Conservation (phyloP, 495 filamentous ascomycete genomes). For the Hypoxylon trugodes region DNA sequence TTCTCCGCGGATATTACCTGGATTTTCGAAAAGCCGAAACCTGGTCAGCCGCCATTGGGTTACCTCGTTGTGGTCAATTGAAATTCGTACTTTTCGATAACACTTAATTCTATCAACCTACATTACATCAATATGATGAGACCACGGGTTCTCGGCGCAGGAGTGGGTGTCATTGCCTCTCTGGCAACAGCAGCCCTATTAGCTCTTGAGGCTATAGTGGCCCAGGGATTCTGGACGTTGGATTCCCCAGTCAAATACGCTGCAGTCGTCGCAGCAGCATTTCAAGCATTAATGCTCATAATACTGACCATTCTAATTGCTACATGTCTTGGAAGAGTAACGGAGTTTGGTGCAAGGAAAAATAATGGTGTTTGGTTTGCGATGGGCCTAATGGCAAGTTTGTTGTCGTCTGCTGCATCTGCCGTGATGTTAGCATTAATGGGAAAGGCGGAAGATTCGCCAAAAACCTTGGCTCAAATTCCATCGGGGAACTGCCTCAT, state of each 20-base stretch:
- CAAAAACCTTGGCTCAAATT: slow-evolving; percentile 44
- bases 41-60: neutral
- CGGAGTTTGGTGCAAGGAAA: slow-evolving; percentile 31
- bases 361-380: slow-evolving; percentile 49
- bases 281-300: slow-evolving; percentile 47
- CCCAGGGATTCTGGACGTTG: slow-evolving; percentile 44
- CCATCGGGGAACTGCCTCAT: slow-evolving; percentile 44
- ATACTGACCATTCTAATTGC: slow-evolving; percentile 39
- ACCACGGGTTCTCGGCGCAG: slow-evolving; percentile 43
- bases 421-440: slow-evolving; percentile 50
- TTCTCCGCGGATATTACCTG: slow-evolving; percentile 17
- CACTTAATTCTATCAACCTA: slow-evolving; percentile 14
- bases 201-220: slow-evolving; percentile 51
- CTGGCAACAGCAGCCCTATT: slow-evolving; percentile 52
- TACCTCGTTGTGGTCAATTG: slow-evolving; percentile 1
- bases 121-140: slow-evolving; percentile 44
- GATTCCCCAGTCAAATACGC: slow-evolving; percentile 45
- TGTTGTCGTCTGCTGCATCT: slow-evolving; percentile 51
- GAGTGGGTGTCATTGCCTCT: slow-evolving; percentile 49
- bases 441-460: slow-evolving; percentile 40
- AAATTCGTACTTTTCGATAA: slow-evolving; percentile 3
- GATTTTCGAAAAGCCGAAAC: slow-evolving; percentile 5
- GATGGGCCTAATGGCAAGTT: slow-evolving; percentile 44
- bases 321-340: slow-evolving; percentile 34
- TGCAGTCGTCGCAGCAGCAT: slow-evolving; percentile 47